Evolutionary conservation across 2,329 filamentous ascomycete species (phyloP).

Genomic region (Rhinocladiella similis): DNA sequence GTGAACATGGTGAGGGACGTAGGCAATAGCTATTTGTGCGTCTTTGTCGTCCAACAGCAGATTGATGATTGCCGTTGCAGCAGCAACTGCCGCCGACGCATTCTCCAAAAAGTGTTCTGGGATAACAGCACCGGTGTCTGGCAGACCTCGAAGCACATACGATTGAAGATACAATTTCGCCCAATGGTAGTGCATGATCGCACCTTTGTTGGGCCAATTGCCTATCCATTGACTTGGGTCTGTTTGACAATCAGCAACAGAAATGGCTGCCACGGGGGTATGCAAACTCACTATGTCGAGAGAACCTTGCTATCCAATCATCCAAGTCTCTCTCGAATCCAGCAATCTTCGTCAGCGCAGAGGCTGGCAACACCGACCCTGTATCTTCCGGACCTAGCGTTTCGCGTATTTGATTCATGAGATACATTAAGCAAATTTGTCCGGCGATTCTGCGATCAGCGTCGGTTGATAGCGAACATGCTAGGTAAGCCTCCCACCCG

Average conservation of each 20-base stretch:
- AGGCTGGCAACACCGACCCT: slow-evolving; percentile 35
- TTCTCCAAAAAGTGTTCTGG: slow-evolving; percentile 40
- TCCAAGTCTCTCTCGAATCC: slow-evolving; percentile 41
- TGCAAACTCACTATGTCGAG: slow-evolving; percentile 27
- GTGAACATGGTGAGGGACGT: slow-evolving; percentile 47
- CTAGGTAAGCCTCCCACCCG: slow-evolving; percentile 37
- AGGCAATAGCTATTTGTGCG: slow-evolving; percentile 43
- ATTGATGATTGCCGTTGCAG: slow-evolving; percentile 43
- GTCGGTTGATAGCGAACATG: slow-evolving; percentile 35
- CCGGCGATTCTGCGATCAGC: slow-evolving; percentile 39
- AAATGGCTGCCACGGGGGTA: neutral
- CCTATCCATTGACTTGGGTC: slow-evolving; percentile 49
- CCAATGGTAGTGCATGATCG: slow-evolving; percentile 53
- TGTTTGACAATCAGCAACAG: slow-evolving; percentile 27
- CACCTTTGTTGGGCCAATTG: slow-evolving; percentile 52
- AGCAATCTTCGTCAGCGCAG: slow-evolving; percentile 42
- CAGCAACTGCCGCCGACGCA: slow-evolving; percentile 46
- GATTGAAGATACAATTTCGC: slow-evolving; percentile 53
- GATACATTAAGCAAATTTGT: slow-evolving; percentile 46
- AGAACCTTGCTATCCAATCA: slow-evolving; percentile 36
- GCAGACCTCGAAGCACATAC: slow-evolving; percentile 49
- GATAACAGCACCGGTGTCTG: slow-evolving; percentile 41
- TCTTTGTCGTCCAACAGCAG: slow-evolving; percentile 46
- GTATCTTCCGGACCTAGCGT: slow-evolving; percentile 45
- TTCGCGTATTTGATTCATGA: slow-evolving; percentile 46